These are phyloP conservation scores for Phalaenopsis hybrid DNA, from an alignment of 116 monocot genomes.

Conservation along the genomic window DNA sequence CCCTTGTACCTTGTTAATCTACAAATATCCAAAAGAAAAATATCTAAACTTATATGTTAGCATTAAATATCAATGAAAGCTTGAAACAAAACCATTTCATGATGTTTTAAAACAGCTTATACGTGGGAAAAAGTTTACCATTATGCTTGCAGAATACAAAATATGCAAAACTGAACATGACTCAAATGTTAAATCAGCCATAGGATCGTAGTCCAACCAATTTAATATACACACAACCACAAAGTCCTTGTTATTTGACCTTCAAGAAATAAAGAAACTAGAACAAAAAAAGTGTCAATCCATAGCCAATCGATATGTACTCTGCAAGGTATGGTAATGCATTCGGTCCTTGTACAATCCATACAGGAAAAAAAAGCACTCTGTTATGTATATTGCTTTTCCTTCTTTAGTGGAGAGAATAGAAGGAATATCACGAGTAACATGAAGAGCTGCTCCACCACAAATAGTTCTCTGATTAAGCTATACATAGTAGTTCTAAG, in stretches of 20 bases:
- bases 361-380: neutral
- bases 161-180: neutral
- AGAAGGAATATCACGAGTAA: neutral
- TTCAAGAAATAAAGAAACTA: neutral
- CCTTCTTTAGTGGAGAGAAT: neutral
- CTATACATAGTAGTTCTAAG: neutral
- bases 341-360: neutral
- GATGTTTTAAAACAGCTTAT: too few relatives aligned
- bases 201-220: neutral
- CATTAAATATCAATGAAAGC: too few relatives aligned
- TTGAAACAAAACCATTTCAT: too few relatives aligned
- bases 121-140: too few relatives aligned
- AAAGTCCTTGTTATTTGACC: neutral
- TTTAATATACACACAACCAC: neutral
- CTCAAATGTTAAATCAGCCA: neutral
- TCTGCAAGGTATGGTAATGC: neutral
- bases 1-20: slow-evolving; percentile 45
- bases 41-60: neutral
- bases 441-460: neutral
- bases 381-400: neutral
- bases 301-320: too few relatives aligned
- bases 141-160: neutral
- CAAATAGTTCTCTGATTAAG: neutral
- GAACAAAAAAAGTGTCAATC: neutral
- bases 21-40: too few relatives aligned